These are phyloP conservation scores for Aspergillus piperis DNA, from an alignment of 2,329 filamentous ascomycete genomes.

Conservation along the genomic window DNA sequence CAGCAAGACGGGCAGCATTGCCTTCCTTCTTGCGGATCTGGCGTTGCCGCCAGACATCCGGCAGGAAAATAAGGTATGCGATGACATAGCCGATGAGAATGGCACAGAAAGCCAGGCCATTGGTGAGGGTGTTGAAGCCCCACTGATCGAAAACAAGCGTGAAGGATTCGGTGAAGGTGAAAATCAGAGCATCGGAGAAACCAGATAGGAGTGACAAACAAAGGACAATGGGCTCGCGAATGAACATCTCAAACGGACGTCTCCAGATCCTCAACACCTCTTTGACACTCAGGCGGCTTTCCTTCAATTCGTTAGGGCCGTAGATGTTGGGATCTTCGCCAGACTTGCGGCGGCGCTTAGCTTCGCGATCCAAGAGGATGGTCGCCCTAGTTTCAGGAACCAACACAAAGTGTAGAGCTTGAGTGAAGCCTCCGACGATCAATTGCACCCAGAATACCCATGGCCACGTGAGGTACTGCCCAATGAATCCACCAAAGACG, in stretches of 20 bases:
- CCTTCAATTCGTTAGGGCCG: conserved; percentile 68
- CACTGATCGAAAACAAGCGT: conserved; percentile 61
- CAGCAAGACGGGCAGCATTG: conserved; percentile 62
- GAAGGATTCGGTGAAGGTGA: conserved; percentile 67
- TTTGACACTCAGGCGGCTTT: conserved; percentile 57
- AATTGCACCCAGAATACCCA: conserved; percentile 86
- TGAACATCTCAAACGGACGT: conserved; percentile 65
- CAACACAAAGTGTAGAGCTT: conserved; percentile 65
- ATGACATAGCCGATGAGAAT: conserved; percentile 61
- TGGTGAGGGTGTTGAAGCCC: conserved; percentile 53
- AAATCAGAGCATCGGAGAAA: conserved; percentile 66
- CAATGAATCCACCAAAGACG: conserved; percentile 75
- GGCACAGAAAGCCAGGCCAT: conserved; percentile 58
- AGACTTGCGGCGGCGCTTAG: conserved; percentile 68
- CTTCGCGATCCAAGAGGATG: conserved; percentile 75
- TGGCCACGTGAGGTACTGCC: conserved; percentile 67
- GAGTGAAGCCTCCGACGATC: conserved; percentile 73
- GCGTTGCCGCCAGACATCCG: conserved; percentile 54
- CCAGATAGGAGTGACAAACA: conserved; percentile 62
- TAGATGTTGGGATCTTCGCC: conserved; percentile 63
- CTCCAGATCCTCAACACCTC: conserved; percentile 61
- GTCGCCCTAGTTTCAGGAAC: conserved; percentile 79
- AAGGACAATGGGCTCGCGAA: conserved; percentile 66
- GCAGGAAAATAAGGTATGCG: conserved; percentile 59
- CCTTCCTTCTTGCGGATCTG: conserved; percentile 50